Base-by-base conservation (phyloP, 2,329 filamentous ascomycete genomes). In the Neopestalotiopsis clavispora region DNA sequence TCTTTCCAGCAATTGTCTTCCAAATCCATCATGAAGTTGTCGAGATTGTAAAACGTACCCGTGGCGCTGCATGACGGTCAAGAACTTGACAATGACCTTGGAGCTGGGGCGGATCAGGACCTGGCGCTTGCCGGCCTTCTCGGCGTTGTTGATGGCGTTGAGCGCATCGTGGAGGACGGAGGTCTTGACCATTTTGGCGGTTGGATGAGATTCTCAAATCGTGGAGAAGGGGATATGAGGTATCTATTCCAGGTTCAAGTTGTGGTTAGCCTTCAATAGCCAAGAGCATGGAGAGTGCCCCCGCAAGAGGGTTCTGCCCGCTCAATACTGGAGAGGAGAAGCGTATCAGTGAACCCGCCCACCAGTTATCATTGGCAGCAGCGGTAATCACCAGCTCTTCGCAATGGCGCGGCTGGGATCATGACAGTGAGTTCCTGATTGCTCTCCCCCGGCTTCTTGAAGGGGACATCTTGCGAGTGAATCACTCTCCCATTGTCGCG, bases 11-110 rank as follows among this genome's bases (percentile, higher is more conserved):
- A 12, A 49, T 66, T 28, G 52, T 49, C 34, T 49, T n/a, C 32
- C 10, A 10, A 17, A 23, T 17, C 23, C 23, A 34, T 5, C 28
- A 12, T 14, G 4, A 28, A 10, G 4, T 32, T 12, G 57, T 30
- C 13, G 13, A 59, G n/a, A 32, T 32, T 30, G 69, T 67, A 59
- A 63, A 49, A 52, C 34, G 94, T 75, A 96, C 98, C 96, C 96
- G 89, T 99, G 96, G 86, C 93, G 94, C 89, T 99, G 96, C 96
- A 99, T 99, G 85, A 98, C 95, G 83, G 90, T 90, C 83, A 99
- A 90, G 92, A 98, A 99, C 91, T 98, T 98, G 89, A 97, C 88
- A 81, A 99, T 99, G 89, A 99, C 96, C 93, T 99, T 99, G 86
- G 96, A 98, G 85, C 90, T 93, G 79, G 97, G 96, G 81, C 95